phyloP scores from a whole-genome alignment of 75 land plant genomes.

The Pseudotsuga menziesii region DNA sequence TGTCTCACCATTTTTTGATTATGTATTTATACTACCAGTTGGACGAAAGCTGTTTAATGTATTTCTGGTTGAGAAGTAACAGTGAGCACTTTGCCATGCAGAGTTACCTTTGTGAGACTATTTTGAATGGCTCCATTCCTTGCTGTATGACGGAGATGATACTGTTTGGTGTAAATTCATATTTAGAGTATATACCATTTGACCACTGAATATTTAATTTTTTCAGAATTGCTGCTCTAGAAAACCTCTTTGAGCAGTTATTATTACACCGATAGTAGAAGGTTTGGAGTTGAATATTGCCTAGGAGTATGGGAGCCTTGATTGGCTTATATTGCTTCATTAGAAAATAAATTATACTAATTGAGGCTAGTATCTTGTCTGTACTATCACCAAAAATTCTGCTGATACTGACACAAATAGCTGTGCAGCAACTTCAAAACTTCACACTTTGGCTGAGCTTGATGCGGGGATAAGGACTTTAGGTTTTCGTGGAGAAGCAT shows the following conservation, averaged over 20 bases:
- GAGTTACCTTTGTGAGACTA: background rate
- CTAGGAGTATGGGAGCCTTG: no score
- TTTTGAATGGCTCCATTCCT: background rate
- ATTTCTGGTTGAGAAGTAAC: background rate
- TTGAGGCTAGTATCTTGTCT: background rate
- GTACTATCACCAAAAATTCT: background rate
- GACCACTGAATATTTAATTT: background rate
- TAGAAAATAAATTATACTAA: background rate
- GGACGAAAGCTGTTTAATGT: background rate
- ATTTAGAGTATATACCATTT: background rate
- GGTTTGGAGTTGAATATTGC: background rate
- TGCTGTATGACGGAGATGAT: background rate
- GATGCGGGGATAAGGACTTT: slow-evolving; percentile 44
- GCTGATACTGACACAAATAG: background rate
- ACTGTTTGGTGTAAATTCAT: background rate
- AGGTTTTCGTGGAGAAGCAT: slow-evolving; percentile 89
- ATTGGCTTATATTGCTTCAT: slow-evolving; percentile 1
- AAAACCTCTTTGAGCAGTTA: background rate
- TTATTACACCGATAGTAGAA: background rate
- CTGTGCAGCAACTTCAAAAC: slow-evolving; percentile 83
- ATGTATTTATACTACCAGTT: background rate
- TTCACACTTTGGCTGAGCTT: slow-evolving; percentile 39
- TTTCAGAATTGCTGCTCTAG: background rate
- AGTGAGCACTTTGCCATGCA: background rate
- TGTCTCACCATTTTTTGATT: background rate